Conservation (phyloP, 257 asterid species). For the Pogostemon cablin region DNA sequence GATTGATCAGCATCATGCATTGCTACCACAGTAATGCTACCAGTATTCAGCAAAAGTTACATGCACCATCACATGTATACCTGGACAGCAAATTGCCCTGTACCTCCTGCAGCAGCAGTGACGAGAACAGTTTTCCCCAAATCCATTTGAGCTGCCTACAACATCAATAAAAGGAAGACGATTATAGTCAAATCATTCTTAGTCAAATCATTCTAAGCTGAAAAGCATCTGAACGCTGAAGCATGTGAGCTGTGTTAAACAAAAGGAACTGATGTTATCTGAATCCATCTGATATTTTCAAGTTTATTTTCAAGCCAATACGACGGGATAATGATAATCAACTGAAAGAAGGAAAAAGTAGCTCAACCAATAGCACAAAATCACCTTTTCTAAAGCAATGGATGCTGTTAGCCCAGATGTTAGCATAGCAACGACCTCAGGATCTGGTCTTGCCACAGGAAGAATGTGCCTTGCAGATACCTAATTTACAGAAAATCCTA, state of each 20-base stretch:
- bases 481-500: slow-evolving; percentile 45
- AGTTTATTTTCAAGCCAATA: slow-evolving; percentile 22
- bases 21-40: neutral
- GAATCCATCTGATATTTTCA: neutral
- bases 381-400: slow-evolving; percentile 89
- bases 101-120: slow-evolving; percentile 99
- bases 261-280: neutral
- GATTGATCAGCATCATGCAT: slow-evolving; percentile 5
- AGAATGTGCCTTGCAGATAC: slow-evolving; percentile 82
- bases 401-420: slow-evolving; percentile 98
- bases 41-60: slow-evolving; percentile 21
- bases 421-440: slow-evolving; percentile 97
- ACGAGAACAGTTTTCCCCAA: slow-evolving; percentile 88
- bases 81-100: slow-evolving; percentile 99
- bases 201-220: slow-evolving; percentile 20
- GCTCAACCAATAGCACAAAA: slow-evolving; percentile 24
- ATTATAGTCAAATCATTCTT: slow-evolving; percentile 18
- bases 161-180: slow-evolving; percentile 28
- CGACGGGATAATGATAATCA: slow-evolving; percentile 19
- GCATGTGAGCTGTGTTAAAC: neutral
- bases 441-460: slow-evolving; percentile 94
- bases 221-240: slow-evolving; percentile 7
- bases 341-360: slow-evolving; percentile 14
- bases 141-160: slow-evolving; percentile 86
- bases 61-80: slow-evolving; percentile 42